Conservation (phyloP, 192 early-diverging fungal genomes). For the Coemansia sp. region DNA sequence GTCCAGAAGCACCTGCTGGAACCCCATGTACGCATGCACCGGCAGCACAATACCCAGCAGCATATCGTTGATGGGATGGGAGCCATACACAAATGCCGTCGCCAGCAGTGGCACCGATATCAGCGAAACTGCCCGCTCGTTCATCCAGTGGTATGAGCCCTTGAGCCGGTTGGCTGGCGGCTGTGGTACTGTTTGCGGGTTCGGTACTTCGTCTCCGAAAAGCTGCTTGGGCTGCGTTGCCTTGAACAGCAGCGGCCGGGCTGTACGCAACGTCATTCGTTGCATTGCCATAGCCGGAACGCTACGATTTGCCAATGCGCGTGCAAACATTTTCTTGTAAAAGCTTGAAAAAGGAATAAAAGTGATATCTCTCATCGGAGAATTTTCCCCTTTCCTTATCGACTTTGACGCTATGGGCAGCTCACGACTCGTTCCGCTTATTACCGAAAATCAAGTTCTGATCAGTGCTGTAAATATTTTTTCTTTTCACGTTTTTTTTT, state of each 20-base stretch:
- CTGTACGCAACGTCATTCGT: constrained; percentile 6
- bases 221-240: constrained; percentile 18
- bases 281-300: not conserved
- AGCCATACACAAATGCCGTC: constrained; percentile 75
- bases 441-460: too few relatives aligned
- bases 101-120: constrained; percentile 73
- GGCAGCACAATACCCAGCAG: constrained; percentile 86
- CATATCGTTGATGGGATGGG: constrained; percentile 85
- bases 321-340: not conserved
- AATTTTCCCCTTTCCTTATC: too few relatives aligned
- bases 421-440: too few relatives aligned
- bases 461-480: too few relatives aligned
- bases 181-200: constrained; percentile 50
- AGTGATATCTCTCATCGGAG: too few relatives aligned
- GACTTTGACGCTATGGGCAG: too few relatives aligned
- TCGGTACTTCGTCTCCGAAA: constrained; percentile 50
- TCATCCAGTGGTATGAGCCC: constrained; percentile 96
- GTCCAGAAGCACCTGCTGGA: constrained; percentile 71
- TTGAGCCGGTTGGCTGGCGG: constrained; percentile 62
- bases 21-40: constrained; percentile 87
- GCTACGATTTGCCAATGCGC: not conserved
- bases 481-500: too few relatives aligned
- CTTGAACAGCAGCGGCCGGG: constrained; percentile 32
- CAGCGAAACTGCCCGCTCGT: constrained; percentile 82
- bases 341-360: too few relatives aligned